These are phyloP conservation scores for Hypoxylon sp. DNA, from an alignment of 2,329 filamentous ascomycete species.

Conservation along the genomic window DNA sequence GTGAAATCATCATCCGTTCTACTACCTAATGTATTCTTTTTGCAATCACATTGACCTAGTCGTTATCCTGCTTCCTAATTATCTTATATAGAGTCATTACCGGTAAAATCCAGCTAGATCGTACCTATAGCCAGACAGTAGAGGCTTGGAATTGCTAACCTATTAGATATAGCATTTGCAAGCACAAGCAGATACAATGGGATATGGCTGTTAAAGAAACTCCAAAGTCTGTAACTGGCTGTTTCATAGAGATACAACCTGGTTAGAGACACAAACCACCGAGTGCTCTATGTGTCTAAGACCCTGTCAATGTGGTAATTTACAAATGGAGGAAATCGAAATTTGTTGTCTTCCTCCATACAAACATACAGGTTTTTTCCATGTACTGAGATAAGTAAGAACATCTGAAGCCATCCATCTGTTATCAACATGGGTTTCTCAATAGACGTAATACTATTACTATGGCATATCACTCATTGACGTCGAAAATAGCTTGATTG, in stretches of 20 bases:
- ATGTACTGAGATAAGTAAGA: not conserved
- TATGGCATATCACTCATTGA: not conserved
- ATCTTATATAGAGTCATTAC: not conserved
- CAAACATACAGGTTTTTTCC: not conserved
- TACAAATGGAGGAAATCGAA: not conserved
- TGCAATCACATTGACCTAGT: conserved; percentile 6
- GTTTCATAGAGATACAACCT: conserved; percentile 2
- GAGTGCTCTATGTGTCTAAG: not conserved
- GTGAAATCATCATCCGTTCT: conserved; percentile 19
- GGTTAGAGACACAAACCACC: not conserved
- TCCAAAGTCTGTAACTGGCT: not conserved
- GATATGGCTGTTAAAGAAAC: conserved; percentile 6
- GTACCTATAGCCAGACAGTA: conserved; percentile 6
- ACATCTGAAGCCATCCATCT: not conserved
- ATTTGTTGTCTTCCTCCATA: not conserved
- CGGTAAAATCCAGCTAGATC: not conserved
- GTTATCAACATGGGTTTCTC: not conserved
- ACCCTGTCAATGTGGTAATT: conserved; percentile 2
- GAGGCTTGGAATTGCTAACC: conserved; percentile 15
- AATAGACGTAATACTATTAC: conserved; percentile 1
- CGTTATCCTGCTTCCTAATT: not conserved
- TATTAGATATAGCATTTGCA: conserved; percentile 19
- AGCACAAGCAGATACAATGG: conserved; percentile 6
- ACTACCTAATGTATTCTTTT: conserved; percentile 13
- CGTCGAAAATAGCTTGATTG: not conserved